Evolutionary conservation across 495 filamentous ascomycete species (phyloP).

Genomic region (Pseudoneurospora amorphoporcata): DNA sequence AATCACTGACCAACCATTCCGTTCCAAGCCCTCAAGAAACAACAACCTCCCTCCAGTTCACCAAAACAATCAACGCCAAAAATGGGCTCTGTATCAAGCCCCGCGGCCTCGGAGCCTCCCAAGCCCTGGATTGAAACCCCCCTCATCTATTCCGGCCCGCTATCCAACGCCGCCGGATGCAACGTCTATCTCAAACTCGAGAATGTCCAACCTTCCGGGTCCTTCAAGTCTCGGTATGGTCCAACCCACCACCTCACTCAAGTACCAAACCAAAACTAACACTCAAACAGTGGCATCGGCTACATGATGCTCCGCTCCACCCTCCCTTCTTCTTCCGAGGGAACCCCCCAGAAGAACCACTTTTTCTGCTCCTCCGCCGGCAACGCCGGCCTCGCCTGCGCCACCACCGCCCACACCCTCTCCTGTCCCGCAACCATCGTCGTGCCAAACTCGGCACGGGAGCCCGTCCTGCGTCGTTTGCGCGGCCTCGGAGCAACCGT

Average conservation of each 20-base stretch:
- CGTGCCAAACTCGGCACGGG: constrained; percentile 57
- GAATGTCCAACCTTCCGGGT: constrained; percentile 82
- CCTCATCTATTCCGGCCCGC: constrained; percentile 52
- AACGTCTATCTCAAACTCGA: constrained; percentile 89
- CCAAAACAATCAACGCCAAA: constrained; percentile 1
- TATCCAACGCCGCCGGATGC: constrained; percentile 65
- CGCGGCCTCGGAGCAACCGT: constrained; percentile 51
- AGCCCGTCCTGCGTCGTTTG: constrained; percentile 53
- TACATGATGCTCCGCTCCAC: constrained; percentile 55
- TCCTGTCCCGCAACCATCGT: constrained; percentile 70
- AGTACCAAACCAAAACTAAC: background rate
- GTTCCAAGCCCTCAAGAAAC: background rate
- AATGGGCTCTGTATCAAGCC: constrained; percentile 27
- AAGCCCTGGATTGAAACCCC: constrained; percentile 66
- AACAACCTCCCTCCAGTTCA: background rate
- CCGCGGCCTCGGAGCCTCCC: constrained; percentile 18
- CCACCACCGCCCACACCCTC: constrained; percentile 62
- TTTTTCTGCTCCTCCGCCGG: constrained; percentile 87
- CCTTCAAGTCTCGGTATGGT: constrained; percentile 74
- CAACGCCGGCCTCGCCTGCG: constrained; percentile 87
- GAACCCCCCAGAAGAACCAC: constrained; percentile 36
- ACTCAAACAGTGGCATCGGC: constrained; percentile 50
- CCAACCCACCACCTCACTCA: background rate
- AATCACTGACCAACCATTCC: background rate
- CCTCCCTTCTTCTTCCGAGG: constrained; percentile 24